These are phyloP conservation scores for Deinandra increscens DNA, from an alignment of 129 eudicot genomes.

Conservation along the genomic window DNA sequence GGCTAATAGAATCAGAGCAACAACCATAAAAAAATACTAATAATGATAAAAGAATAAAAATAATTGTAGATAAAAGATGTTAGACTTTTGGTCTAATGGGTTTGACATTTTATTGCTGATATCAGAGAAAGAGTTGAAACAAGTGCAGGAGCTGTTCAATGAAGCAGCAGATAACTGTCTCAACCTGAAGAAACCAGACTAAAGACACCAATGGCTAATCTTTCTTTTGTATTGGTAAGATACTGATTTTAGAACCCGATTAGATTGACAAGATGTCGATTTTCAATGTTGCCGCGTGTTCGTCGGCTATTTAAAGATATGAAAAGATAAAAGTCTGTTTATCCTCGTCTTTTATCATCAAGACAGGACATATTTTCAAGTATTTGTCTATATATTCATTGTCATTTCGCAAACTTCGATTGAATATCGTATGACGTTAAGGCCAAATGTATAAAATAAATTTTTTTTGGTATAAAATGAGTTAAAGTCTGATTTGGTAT, in stretches of 20 bases:
- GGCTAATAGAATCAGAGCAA: too few species aligned
- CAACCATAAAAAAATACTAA: too few species aligned
- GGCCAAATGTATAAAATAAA: neutral
- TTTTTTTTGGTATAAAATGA: neutral
- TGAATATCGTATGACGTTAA: neutral
- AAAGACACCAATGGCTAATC: conserved; percentile 3
- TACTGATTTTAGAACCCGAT: neutral
- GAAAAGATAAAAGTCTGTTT: too few species aligned
- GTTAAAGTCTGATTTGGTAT: too few species aligned
- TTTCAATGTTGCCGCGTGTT: too few species aligned
- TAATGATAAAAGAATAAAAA: neutral
- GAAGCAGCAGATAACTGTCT: conserved; percentile 88
- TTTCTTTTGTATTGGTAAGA: conserved; percentile 1
- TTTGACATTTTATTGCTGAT: neutral
- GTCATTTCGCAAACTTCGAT: neutral
- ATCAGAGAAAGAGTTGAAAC: conserved; percentile 80
- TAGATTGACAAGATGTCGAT: neutral
- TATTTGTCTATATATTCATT: neutral
- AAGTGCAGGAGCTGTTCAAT: conserved; percentile 81
- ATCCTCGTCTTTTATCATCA: neutral
- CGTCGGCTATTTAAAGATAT: too few species aligned
- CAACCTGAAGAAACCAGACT: conserved; percentile 81
- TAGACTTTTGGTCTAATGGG: conserved; percentile 3
- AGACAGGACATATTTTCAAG: too few species aligned
- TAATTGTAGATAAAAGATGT: neutral